These are phyloP conservation scores for Xylaria sp. DNA, from an alignment of 2,329 filamentous ascomycete species.

Conservation along the genomic window DNA sequence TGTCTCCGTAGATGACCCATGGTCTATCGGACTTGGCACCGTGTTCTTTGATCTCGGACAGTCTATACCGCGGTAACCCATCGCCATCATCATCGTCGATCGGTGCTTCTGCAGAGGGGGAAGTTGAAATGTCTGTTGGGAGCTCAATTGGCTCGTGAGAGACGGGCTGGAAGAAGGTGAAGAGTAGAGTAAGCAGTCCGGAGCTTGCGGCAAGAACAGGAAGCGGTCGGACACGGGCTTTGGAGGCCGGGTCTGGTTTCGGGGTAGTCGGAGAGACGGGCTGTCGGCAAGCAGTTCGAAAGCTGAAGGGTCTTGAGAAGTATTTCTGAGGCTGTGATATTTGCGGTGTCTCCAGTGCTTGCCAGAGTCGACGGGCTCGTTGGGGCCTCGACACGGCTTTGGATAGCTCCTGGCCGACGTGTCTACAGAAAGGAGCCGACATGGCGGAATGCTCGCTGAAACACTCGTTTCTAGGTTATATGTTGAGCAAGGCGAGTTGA, in stretches of 20 bases:
- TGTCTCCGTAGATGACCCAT: conserved; percentile 72
- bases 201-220: conserved; percentile 44
- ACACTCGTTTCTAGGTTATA: conserved; percentile 12
- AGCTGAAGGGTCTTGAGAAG: conserved; percentile 32
- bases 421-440: conserved; percentile 27
- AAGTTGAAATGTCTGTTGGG: conserved; percentile 20
- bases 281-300: conserved; percentile 34
- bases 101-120: conserved; percentile 30
- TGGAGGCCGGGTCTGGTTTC: conserved; percentile 20
- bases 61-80: conserved; percentile 58
- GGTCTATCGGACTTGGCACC: conserved; percentile 62
- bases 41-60: conserved; percentile 63
- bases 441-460: conserved; percentile 9
- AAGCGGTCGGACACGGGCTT: conserved; percentile 37
- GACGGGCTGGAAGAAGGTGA: conserved; percentile 43
- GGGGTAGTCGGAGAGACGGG: conserved; percentile 26
- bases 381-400: conserved; percentile 32
- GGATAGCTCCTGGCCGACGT: conserved; percentile 35
- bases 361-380: conserved; percentile 29
- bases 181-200: conserved; percentile 43
- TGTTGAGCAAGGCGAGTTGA: conserved; percentile 8
- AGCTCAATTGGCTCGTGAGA: conserved; percentile 36
- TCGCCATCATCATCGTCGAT: conserved; percentile 52
- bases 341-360: conserved; percentile 26
- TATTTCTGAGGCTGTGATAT: conserved; percentile 12